Conservation (phyloP, 176 grass and related monocot genomes). For the Ananas comosus region DNA sequence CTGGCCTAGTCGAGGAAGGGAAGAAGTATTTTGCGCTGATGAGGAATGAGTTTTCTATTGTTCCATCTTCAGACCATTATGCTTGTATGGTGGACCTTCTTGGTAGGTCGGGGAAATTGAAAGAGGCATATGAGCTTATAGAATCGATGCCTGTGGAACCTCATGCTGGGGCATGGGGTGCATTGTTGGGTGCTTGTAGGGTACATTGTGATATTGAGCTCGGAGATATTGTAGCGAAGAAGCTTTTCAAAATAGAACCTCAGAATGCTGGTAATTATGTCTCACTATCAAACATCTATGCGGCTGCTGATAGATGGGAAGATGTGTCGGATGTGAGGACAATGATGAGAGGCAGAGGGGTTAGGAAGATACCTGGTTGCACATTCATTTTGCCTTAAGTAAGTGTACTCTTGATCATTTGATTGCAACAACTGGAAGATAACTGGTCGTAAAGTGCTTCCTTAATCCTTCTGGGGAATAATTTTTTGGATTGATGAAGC, state of each 20-base stretch:
- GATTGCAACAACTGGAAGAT: no score
- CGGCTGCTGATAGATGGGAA: constrained; percentile 66
- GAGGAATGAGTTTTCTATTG: constrained; percentile 47
- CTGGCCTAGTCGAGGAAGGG: constrained; percentile 76
- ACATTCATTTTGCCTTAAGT: constrained; percentile 40
- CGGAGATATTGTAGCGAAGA: constrained; percentile 60
- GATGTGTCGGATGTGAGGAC: constrained; percentile 67
- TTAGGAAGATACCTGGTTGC: constrained; percentile 64
- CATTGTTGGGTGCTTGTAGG: constrained; percentile 63
- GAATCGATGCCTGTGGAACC: constrained; percentile 54
- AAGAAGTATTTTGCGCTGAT: constrained; percentile 69
- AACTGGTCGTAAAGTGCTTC: no score
- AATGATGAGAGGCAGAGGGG: constrained; percentile 53
- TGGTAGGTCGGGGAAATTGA: constrained; percentile 52
- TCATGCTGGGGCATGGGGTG: constrained; percentile 87
- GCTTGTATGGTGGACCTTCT: constrained; percentile 74
- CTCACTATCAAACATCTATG: constrained; percentile 81
- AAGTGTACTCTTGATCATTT: not conserved
- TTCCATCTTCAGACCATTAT: constrained; percentile 70
- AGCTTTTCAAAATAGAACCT: constrained; percentile 77
- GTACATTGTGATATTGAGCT: constrained; percentile 56
- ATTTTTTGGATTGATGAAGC: no score
- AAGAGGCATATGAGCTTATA: constrained; percentile 66
- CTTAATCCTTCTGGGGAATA: no score
- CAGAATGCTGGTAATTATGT: constrained; percentile 91